Conservation (phyloP, 139 green algal species). For the Eudorina sp. region DNA sequence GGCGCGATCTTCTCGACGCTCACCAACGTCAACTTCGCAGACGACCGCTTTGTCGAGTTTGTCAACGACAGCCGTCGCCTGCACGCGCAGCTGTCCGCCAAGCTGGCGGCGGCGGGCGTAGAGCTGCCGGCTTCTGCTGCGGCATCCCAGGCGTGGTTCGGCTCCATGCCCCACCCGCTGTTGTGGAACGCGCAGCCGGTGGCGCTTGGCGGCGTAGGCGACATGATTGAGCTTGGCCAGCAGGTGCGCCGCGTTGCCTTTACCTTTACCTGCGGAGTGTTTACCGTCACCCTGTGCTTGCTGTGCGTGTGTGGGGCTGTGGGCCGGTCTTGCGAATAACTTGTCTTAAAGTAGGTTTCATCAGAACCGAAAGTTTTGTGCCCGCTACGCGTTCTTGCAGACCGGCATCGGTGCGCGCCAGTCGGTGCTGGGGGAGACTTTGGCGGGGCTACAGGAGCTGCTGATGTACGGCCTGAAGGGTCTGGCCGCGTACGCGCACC, state of each 20-base stretch:
- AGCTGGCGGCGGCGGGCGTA: constrained; percentile 48
- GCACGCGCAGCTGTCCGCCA: not conserved
- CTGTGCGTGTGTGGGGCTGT: too few species aligned
- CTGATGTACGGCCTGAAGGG: constrained; percentile 77
- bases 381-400: constrained; percentile 15
- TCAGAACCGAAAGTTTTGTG: too few species aligned
- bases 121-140: constrained; percentile 5
- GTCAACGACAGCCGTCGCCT: not conserved
- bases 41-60: constrained; percentile 61
- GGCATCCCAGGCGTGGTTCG: constrained; percentile 48
- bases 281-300: too few species aligned
- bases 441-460: constrained; percentile 78
- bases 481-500: constrained; percentile 73
- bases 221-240: constrained; percentile 32
- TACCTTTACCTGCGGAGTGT: too few species aligned
- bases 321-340: too few species aligned
- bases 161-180: constrained; percentile 62
- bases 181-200: constrained; percentile 41
- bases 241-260: too few species aligned
- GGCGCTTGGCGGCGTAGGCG: constrained; percentile 31
- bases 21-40: constrained; percentile 85
- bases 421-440: constrained; percentile 61
- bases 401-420: constrained; percentile 50
- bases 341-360: too few species aligned
- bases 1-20: constrained; percentile 73